Conservation (phyloP, 352 stramenopile genomes). For the Elongisporangium undulatum region DNA sequence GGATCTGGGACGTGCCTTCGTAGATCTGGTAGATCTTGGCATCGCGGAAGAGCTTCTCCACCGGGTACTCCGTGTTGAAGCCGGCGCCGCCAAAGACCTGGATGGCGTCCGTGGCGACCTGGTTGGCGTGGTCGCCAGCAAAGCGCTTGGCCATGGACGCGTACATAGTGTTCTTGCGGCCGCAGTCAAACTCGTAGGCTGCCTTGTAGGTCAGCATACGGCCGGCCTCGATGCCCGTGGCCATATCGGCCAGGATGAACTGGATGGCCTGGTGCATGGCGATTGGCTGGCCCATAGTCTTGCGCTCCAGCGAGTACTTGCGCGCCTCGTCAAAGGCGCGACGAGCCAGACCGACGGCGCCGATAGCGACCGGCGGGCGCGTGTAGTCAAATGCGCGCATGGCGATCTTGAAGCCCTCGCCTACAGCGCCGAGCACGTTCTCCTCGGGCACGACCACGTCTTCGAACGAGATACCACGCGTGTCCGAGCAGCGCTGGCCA, state of each 20-base stretch:
- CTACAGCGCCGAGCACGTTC: slow-evolving; percentile 83
- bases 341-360: slow-evolving; percentile 79
- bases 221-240: slow-evolving; percentile 84
- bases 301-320: slow-evolving; percentile 83
- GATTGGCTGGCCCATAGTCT: slow-evolving; percentile 86
- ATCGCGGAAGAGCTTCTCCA: slow-evolving; percentile 92
- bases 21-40: slow-evolving; percentile 93
- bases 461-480: slow-evolving; percentile 88
- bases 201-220: slow-evolving; percentile 87
- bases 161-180: slow-evolving; percentile 87
- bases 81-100: slow-evolving; percentile 89
- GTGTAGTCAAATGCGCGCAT: slow-evolving; percentile 93
- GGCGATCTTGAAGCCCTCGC: slow-evolving; percentile 91
- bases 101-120: slow-evolving; percentile 84
- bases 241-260: slow-evolving; percentile 91
- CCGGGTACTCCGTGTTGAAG: slow-evolving; percentile 91
- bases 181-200: slow-evolving; percentile 87
- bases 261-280: slow-evolving; percentile 85
- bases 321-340: slow-evolving; percentile 87
- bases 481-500: slow-evolving; percentile 89
- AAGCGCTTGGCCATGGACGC: slow-evolving; percentile 91
- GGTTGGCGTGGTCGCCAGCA: slow-evolving; percentile 82
- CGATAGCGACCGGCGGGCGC: slow-evolving; percentile 82
- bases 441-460: slow-evolving; percentile 85
- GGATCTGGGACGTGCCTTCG: slow-evolving; percentile 90